These are phyloP conservation scores for Blastocladiella emersonii DNA, from an alignment of 371 early-diverging fungal species.

Conservation along the genomic window DNA sequence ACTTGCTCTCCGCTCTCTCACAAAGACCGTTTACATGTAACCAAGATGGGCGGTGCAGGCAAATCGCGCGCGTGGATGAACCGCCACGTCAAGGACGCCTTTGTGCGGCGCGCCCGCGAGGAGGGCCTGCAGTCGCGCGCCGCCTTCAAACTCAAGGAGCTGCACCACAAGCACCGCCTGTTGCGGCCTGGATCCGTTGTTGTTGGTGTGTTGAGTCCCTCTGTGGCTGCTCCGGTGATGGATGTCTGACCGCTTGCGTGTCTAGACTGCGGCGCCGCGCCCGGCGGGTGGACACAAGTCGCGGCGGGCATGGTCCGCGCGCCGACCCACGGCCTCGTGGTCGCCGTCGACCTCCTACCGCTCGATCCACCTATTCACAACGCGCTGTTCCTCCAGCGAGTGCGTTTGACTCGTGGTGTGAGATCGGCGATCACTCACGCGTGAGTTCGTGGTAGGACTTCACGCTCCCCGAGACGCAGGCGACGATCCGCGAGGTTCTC, in stretches of 20 bases:
- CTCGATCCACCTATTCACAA: not conserved
- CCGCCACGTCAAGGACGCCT: not conserved
- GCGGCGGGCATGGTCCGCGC: not conserved
- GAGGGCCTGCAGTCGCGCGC: not conserved
- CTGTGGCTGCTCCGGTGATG: too few species aligned
- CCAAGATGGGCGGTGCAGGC: not conserved
- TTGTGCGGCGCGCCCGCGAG: not conserved
- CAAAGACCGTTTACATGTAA: too few species aligned
- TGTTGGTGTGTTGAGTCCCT: not conserved
- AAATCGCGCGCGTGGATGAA: not conserved
- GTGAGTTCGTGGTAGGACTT: not conserved
- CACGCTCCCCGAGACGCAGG: not conserved
- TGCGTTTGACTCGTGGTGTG: not conserved
- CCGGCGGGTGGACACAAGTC: not conserved
- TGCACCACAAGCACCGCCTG: not conserved
- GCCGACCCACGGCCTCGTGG: not conserved
- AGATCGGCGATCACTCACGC: too few species aligned
- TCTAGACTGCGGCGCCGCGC: not conserved
- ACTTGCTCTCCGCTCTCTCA: too few species aligned
- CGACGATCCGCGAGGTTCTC: not conserved
- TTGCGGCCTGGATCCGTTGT: not conserved
- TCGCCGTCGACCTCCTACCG: not conserved
- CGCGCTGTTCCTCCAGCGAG: not conserved
- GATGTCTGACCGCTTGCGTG: too few species aligned
- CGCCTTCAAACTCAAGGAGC: slow-evolving; percentile 1